phyloP scores from a whole-genome alignment of 768 basidiomycete species.

The Russula brevipes region DNA sequence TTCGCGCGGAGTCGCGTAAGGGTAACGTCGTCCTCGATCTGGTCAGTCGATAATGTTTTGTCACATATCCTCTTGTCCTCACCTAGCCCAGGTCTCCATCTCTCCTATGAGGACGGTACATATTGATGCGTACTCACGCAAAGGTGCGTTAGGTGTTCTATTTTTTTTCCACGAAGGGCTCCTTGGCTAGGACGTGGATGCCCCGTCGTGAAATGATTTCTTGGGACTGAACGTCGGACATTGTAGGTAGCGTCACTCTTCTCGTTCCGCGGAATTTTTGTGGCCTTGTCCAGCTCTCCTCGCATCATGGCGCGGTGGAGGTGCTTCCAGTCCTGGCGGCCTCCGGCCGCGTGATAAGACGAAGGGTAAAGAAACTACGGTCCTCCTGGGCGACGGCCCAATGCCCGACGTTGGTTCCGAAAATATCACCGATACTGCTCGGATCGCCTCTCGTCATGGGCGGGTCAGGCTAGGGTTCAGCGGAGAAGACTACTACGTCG shows the following conservation, averaged over 20 bases:
- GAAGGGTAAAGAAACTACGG: slow-evolving; percentile 1
- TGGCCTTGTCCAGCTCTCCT: slow-evolving; percentile 21
- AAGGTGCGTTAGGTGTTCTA: background rate
- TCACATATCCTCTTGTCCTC: background rate
- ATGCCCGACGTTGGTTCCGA: slow-evolving; percentile 6
- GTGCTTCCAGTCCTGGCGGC: slow-evolving; percentile 17
- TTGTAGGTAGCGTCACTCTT: slow-evolving; percentile 15
- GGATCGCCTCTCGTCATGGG: slow-evolving; percentile 16
- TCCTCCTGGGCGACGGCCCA: slow-evolving; percentile 17
- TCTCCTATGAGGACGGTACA: slow-evolving; percentile 13
- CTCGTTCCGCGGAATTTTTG: slow-evolving; percentile 22
- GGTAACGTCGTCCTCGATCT: slow-evolving; percentile 16
- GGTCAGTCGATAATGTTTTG: slow-evolving; percentile 1
- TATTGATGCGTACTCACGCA: slow-evolving; percentile 1
- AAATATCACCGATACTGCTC: slow-evolving; percentile 12
- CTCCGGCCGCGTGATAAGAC: slow-evolving; percentile 11
- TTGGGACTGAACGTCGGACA: background rate
- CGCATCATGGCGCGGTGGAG: slow-evolving; percentile 2
- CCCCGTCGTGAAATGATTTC: background rate
- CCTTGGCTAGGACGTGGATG: background rate
- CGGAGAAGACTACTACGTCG: slow-evolving; percentile 17
- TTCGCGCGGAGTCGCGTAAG: slow-evolving; percentile 11
- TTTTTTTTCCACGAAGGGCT: no score
- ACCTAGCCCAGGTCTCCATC: slow-evolving; percentile 13
- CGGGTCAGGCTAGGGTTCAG: slow-evolving; percentile 22